Evolutionary conservation across 345 rosid species (phyloP).

Genomic region (Hirschfeldia incana): DNA sequence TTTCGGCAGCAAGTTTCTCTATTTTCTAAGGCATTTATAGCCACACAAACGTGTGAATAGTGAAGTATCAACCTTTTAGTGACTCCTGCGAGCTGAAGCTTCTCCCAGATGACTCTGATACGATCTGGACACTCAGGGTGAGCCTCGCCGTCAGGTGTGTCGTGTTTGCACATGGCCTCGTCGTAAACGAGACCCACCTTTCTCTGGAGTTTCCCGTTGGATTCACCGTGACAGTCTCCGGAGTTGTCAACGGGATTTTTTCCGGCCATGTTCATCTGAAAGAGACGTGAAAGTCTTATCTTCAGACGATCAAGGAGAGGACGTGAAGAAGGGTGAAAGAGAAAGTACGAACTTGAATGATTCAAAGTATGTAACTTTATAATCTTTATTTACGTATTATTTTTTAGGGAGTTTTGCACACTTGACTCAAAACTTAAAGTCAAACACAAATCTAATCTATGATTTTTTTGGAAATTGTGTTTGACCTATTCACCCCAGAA

Average conservation of each 20-base stretch:
- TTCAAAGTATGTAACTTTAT: conserved; percentile 4
- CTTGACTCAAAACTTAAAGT: too few relatives aligned
- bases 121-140: conserved; percentile 87
- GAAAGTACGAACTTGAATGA: neutral
- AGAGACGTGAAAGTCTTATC: neutral
- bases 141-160: conserved; percentile 58
- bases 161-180: conserved; percentile 83
- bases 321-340: neutral
- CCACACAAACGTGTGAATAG: conserved; percentile 2
- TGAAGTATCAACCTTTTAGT: conserved; percentile 50
- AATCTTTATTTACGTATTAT: neutral
- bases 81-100: conserved; percentile 59
- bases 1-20: conserved; percentile 4
- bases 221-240: neutral
- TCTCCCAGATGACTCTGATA: conserved; percentile 70
- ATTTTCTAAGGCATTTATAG: neutral
- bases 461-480: too few relatives aligned
- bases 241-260: neutral
- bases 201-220: conserved; percentile 28
- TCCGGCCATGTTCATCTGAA: neutral
- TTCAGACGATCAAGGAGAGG: conserved; percentile 7
- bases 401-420: too few relatives aligned
- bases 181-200: conserved; percentile 76
- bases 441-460: too few relatives aligned
- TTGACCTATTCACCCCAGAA: too few relatives aligned